phyloP scores from a whole-genome alignment of 108 stramenopile genomes.

The Conticribra weissflogii region DNA sequence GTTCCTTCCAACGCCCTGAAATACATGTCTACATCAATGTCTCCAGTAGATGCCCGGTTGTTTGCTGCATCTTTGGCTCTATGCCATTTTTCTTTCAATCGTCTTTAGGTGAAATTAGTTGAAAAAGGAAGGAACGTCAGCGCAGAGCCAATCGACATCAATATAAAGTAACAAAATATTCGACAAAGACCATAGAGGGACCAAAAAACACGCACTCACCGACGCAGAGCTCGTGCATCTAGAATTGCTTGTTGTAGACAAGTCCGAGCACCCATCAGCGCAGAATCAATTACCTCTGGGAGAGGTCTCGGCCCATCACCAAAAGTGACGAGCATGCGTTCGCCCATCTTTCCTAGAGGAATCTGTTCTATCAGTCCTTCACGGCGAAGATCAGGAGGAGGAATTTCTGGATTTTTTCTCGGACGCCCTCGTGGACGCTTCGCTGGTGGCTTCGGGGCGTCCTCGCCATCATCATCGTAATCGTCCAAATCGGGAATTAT shows the following conservation, averaged over 20 bases:
- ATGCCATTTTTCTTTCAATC: conserved; percentile 40
- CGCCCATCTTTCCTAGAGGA: conserved; percentile 73
- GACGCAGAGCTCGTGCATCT: conserved; percentile 76
- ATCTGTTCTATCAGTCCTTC: conserved; percentile 53
- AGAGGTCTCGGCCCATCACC: conserved; percentile 71
- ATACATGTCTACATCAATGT: conserved; percentile 54
- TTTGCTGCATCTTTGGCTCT: conserved; percentile 35
- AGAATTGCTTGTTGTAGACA: conserved; percentile 65
- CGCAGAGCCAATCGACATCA: no score
- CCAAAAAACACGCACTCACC: conserved; percentile 35
- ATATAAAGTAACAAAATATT: no score
- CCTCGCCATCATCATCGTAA: conserved; percentile 50
- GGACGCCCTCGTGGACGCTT: background rate
- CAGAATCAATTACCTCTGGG: conserved; percentile 55
- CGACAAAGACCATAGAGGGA: no score
- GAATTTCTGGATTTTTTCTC: conserved; percentile 18
- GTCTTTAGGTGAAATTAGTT: conserved; percentile 4
- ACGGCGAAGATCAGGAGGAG: conserved; percentile 2
- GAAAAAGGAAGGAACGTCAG: background rate
- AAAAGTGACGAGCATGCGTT: conserved; percentile 80
- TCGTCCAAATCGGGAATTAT: conserved; percentile 38
- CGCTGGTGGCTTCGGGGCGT: no score
- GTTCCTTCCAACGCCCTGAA: conserved; percentile 55
- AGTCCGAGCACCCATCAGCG: conserved; percentile 65
- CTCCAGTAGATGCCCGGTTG: conserved; percentile 8